phyloP scores from a whole-genome alignment of 352 stramenopile species.

The Phytophthora lateralis region DNA sequence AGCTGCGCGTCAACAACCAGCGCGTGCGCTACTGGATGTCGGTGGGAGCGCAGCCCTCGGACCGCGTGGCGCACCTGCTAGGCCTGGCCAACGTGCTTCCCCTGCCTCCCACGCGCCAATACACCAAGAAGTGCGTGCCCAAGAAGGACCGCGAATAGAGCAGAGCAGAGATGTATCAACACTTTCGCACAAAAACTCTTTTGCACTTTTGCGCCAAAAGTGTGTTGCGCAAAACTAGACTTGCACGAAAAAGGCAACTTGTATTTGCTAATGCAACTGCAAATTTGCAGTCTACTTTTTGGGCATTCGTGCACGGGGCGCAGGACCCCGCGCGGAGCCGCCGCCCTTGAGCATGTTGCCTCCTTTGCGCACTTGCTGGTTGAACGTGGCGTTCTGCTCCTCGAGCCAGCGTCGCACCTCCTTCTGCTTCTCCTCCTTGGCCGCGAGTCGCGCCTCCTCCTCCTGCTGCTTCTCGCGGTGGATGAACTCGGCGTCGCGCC shows the following conservation, averaged over 20 bases:
- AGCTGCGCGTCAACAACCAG: conserved; percentile 88
- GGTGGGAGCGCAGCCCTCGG: conserved; percentile 85
- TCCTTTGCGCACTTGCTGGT: conserved; percentile 96
- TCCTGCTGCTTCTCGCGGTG: conserved; percentile 93
- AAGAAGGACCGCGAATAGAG: conserved; percentile 77
- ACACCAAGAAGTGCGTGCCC: conserved; percentile 84
- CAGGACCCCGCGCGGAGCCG: conserved; percentile 65
- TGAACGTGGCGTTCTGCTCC: conserved; percentile 97
- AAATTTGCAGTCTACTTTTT: conserved; percentile 44
- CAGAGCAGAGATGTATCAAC: not conserved
- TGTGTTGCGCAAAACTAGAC: not conserved
- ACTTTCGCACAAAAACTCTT: not conserved
- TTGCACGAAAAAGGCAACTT: conserved; percentile 23
- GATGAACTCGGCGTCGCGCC: conserved; percentile 94
- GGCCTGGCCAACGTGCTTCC: conserved; percentile 84
- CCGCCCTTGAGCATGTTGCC: conserved; percentile 95
- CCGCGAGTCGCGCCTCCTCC: conserved; percentile 67
- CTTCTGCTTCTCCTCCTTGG: conserved; percentile 92
- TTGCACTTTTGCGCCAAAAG: not conserved
- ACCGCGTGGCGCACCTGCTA: conserved; percentile 81
- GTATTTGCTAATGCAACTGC: conserved; percentile 10
- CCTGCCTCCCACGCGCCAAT: conserved; percentile 83
- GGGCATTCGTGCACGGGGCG: conserved; percentile 58
- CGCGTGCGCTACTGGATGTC: conserved; percentile 89
- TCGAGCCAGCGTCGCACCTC: conserved; percentile 97